These are phyloP conservation scores for Brettanomyces naardenensis DNA, from an alignment of 805 yeast species.

Conservation along the genomic window DNA sequence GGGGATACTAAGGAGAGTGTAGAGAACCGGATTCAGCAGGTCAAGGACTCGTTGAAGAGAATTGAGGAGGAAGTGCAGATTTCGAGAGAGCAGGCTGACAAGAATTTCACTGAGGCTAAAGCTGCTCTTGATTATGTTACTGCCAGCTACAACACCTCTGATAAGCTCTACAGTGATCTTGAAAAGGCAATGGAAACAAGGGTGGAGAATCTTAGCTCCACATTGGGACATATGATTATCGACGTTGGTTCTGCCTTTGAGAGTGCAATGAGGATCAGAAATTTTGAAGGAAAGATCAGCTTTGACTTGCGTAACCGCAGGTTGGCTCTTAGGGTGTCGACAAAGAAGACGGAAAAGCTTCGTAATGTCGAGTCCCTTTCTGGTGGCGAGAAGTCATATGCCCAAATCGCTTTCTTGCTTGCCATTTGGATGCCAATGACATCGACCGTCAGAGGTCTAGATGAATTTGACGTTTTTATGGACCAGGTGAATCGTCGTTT, in stretches of 20 bases:
- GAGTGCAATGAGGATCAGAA: slow-evolving; percentile 53
- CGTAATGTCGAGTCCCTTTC: slow-evolving; percentile 78
- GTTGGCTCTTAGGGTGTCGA: slow-evolving; percentile 53
- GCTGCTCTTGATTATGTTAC: slow-evolving; percentile 18
- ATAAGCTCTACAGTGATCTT: slow-evolving; percentile 21
- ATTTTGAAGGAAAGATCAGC: slow-evolving; percentile 63
- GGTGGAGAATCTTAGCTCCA: slow-evolving; percentile 31
- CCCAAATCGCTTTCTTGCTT: slow-evolving; percentile 79
- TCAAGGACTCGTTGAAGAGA: slow-evolving; percentile 38
- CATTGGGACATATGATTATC: slow-evolving; percentile 33
- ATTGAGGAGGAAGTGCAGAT: slow-evolving; percentile 49
- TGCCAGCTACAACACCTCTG: slow-evolving; percentile 34
- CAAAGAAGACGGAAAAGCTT: slow-evolving; percentile 47
- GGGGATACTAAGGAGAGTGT: slow-evolving; percentile 40
- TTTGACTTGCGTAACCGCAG: slow-evolving; percentile 48
- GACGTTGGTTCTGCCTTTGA: slow-evolving; percentile 52
- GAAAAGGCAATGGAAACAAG: slow-evolving; percentile 35
- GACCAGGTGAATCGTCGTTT: slow-evolving; percentile 83
- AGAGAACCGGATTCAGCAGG: slow-evolving; percentile 36
- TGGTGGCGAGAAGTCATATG: slow-evolving; percentile 95
- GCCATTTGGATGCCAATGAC: slow-evolving; percentile 94
- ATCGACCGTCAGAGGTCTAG: slow-evolving; percentile 80
- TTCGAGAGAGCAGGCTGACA: slow-evolving; percentile 46
- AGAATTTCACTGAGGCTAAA: slow-evolving; percentile 37
- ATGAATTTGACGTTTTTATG: slow-evolving; percentile 97